Conservation (phyloP, 1,284 basidiomycete species). For the Inonotus obliquus region DNA sequence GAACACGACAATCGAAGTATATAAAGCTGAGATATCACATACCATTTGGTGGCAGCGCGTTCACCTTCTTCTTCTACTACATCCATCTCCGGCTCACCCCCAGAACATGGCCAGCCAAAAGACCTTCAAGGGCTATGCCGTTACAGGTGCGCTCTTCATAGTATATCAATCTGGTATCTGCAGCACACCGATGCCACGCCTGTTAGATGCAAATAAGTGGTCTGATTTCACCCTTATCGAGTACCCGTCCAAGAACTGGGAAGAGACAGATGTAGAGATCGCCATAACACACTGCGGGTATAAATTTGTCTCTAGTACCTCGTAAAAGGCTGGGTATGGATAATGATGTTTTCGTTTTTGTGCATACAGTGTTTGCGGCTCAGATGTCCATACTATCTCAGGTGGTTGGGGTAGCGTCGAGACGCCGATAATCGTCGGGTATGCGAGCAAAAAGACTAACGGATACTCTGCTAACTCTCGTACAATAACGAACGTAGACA, state of each 20-base stretch:
- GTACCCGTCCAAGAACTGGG: slow-evolving; percentile 31
- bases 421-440: slow-evolving; percentile 27
- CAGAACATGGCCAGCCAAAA: slow-evolving; percentile 6
- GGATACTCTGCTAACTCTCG: background rate
- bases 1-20: too few relatives aligned
- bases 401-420: slow-evolving; percentile 28
- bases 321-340: background rate
- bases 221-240: slow-evolving; percentile 39
- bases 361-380: slow-evolving; percentile 22
- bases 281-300: slow-evolving; percentile 36
- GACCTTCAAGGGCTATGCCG: slow-evolving; percentile 17
- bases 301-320: slow-evolving; percentile 17
- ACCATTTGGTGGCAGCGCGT: too few relatives aligned
- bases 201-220: slow-evolving; percentile 30
- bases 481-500: slow-evolving; percentile 31
- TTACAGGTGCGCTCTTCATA: slow-evolving; percentile 8
- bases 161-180: background rate
- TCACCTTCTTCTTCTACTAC: too few relatives aligned
- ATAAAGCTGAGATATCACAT: too few relatives aligned
- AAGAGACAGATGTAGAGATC: slow-evolving; percentile 36
- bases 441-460: slow-evolving; percentile 17
- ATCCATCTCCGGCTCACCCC: too few relatives aligned
- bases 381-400: slow-evolving; percentile 34
- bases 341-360: background rate
- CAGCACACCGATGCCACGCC: background rate